Evolutionary conservation across 2,329 filamentous ascomycete genomes (phyloP).

Genomic region (Alternaria alternata): DNA sequence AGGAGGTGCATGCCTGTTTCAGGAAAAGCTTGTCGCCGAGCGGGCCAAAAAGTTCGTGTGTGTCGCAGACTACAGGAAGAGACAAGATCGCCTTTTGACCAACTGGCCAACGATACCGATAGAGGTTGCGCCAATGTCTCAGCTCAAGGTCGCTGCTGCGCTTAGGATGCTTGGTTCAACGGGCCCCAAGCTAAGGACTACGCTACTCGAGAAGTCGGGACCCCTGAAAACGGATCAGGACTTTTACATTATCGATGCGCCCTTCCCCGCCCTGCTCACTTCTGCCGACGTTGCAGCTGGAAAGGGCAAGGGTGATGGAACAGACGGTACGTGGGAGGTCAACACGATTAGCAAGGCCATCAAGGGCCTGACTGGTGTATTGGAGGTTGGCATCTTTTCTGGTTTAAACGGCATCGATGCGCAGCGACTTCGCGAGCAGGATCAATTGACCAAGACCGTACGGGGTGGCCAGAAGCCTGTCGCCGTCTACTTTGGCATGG

Average conservation of each 20-base stretch:
- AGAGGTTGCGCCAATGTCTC: conserved; percentile 88
- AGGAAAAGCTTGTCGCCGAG: conserved; percentile 94
- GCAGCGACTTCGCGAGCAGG: conserved; percentile 54
- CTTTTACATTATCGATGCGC: conserved; percentile 91
- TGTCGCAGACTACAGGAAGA: conserved; percentile 91
- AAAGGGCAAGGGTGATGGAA: conserved; percentile 61
- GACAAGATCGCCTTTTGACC: conserved; percentile 75
- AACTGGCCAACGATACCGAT: conserved; percentile 89
- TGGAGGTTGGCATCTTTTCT: conserved; percentile 91
- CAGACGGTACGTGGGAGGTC: conserved; percentile 79
- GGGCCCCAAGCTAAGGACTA: conserved; percentile 74
- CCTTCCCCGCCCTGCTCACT: conserved; percentile 78
- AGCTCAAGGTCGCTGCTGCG: conserved; percentile 76
- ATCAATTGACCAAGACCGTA: conserved; percentile 51
- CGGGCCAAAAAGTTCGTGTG: conserved; percentile 86
- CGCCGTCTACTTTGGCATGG: conserved; percentile 93
- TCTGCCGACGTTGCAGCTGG: conserved; percentile 60
- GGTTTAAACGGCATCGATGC: conserved; percentile 80
- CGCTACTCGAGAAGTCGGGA: conserved; percentile 78
- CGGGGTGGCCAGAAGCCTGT: conserved; percentile 81
- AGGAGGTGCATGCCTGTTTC: conserved; percentile 95
- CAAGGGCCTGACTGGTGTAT: conserved; percentile 82
- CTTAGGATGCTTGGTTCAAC: conserved; percentile 77
- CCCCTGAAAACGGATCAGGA: conserved; percentile 86
- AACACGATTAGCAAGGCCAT: conserved; percentile 75